Evolutionary conservation across 805 yeast species (phyloP).

Genomic region (Saccharomycopsis sp.): DNA sequence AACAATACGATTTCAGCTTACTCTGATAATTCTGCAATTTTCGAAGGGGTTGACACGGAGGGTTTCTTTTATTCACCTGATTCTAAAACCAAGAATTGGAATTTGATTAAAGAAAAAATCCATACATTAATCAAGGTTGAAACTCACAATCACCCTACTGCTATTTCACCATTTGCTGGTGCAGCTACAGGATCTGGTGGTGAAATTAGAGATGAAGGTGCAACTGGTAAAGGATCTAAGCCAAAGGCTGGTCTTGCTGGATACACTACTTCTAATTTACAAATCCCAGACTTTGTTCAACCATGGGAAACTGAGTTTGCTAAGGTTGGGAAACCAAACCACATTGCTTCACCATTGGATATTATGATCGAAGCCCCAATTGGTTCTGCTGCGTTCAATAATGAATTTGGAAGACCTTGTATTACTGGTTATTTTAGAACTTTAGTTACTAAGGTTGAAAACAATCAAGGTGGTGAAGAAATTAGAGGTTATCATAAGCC

Average conservation of each 20-base stretch:
- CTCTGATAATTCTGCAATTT: slow-evolving; percentile 96
- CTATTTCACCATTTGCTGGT: slow-evolving; percentile 98
- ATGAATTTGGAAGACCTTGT: slow-evolving; percentile 98
- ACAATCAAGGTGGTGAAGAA: slow-evolving; percentile 56
- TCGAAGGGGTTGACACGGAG: slow-evolving; percentile 68
- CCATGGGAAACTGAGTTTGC: slow-evolving; percentile 90
- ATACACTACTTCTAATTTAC: slow-evolving; percentile 82
- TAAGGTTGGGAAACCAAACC: slow-evolving; percentile 82
- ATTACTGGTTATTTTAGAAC: slow-evolving; percentile 96
- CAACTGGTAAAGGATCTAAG: slow-evolving; percentile 97
- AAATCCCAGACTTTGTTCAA: slow-evolving; percentile 76
- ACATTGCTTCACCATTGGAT: slow-evolving; percentile 87
- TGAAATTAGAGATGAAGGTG: slow-evolving; percentile 99
- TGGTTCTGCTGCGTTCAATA: slow-evolving; percentile 97
- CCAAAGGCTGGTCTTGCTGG: slow-evolving; percentile 96
- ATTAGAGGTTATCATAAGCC: slow-evolving; percentile 98
- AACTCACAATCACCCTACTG: slow-evolving; percentile 99
- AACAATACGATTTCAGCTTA: slow-evolving; percentile 87
- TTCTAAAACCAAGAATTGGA: slow-evolving; percentile 63
- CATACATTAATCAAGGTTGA: slow-evolving; percentile 93
- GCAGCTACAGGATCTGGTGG: slow-evolving; percentile 99
- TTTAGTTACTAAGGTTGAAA: slow-evolving; percentile 69
- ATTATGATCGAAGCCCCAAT: slow-evolving; percentile 97
- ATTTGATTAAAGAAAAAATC: slow-evolving; percentile 64
- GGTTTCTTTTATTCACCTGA: slow-evolving; percentile 73